Evolutionary conservation across 2,329 filamentous ascomycete genomes (phyloP), one percentile per base, ranked within the genome.

Genomic region (Alternaria ventricosa): DNA sequence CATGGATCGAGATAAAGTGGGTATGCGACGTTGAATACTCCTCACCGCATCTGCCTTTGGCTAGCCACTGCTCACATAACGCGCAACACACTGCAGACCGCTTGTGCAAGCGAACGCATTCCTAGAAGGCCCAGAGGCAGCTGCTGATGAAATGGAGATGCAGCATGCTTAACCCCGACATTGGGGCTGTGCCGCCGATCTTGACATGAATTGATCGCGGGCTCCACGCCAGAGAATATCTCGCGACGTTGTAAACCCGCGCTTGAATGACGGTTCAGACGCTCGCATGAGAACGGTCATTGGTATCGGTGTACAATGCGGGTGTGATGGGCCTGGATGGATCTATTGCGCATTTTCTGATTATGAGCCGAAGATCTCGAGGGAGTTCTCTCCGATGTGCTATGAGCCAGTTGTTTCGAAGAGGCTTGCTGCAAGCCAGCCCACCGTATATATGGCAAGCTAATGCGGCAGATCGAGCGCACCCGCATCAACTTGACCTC

Each of bases 101-200:
- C 49, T 33, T 36, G n/a, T 36, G 33, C 49, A 23, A 36, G 20
- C 28, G 33, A 23, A 33, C 30, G 45, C 43, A 20, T 43, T 46
- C 43, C 12, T 47, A 27, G 27, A 28, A 47, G 18, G 13, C 15
- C 25, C 27, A 27, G 27, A 33, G 15, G 43, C 43, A 56, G 10
- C 45, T 23, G 20, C 23, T 18, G 25, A 27, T 47, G 11, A n/a
- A 22, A 8, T 23, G 41, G 54, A 56, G 25, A 25, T 22, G 23
- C 20, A 49, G 18, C 25, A 28, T 33, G 15, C 13, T 18, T 49
- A 30, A 25, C 18, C 9, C 43, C 41, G 50, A 55, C 15, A 43
- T 44, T 28, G 50, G 50, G 57, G 50, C 57, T 60, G 27, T 60
- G 50, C 28, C 47, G 57, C 28, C 43, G 50, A 55, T 55, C 50